Conservation (phyloP, 306 rosid genomes). For the Leucaena leucocephala region DNA sequence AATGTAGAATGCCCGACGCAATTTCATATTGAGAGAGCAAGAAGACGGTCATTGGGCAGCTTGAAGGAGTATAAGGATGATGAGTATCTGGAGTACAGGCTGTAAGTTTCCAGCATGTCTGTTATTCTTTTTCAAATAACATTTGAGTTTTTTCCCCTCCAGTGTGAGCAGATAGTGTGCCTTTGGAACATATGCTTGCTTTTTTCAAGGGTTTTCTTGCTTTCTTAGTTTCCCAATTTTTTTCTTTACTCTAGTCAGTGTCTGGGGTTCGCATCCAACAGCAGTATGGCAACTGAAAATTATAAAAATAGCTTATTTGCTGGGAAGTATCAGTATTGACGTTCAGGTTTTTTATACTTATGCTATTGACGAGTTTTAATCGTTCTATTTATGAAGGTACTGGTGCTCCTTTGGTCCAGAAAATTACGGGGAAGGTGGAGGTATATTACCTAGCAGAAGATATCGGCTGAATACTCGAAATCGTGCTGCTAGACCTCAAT, state of each 20-base stretch:
- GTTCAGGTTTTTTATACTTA: conserved; percentile 15
- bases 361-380: conserved; percentile 21
- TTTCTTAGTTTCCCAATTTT: neutral
- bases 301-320: conserved; percentile 1
- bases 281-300: conserved; percentile 4
- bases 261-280: conserved; percentile 23
- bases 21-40: conserved; percentile 83
- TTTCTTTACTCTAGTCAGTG: conserved; percentile 10
- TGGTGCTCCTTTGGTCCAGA: conserved; percentile 99
- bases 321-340: conserved; percentile 1
- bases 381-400: conserved; percentile 57
- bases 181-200: neutral
- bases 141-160: neutral
- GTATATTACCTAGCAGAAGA: conserved; percentile 87
- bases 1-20: conserved; percentile 82
- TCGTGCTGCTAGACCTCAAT: conserved; percentile 99
- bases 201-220: conserved; percentile 16
- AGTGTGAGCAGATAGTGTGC: conserved; percentile 9
- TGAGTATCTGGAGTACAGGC: conserved; percentile 86
- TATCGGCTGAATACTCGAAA: conserved; percentile 93
- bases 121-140: conserved; percentile 21
- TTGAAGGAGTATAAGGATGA: conserved; percentile 88
- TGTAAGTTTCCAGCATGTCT: conserved; percentile 58
- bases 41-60: conserved; percentile 75
- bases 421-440: conserved; percentile 94